Evolutionary conservation across 2,329 filamentous ascomycete genomes (phyloP).

Genomic region (Pseudogymnoascus sp.): DNA sequence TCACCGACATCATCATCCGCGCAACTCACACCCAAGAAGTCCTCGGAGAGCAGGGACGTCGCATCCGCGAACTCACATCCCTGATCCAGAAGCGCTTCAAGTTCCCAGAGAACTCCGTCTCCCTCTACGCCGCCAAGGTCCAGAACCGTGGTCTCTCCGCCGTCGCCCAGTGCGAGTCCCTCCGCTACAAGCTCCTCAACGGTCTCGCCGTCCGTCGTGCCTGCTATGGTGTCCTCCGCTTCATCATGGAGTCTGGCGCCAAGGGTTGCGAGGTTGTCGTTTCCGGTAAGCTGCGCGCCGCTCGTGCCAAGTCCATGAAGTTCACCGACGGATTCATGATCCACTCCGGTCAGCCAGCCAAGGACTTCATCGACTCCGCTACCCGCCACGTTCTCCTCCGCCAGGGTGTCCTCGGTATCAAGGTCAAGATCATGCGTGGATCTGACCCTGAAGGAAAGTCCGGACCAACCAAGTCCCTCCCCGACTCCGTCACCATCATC

Average conservation of each 20-base stretch:
- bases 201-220: constrained; percentile 96
- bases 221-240: constrained; percentile 99
- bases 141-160: constrained; percentile 99
- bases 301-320: constrained; percentile 99
- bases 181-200: constrained; percentile 99
- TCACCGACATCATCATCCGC: constrained; percentile 99
- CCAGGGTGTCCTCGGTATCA: constrained; percentile 99
- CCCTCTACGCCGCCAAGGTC: constrained; percentile 99
- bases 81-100: constrained; percentile 99
- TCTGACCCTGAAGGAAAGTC: constrained; percentile 99
- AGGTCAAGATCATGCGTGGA: constrained; percentile 99
- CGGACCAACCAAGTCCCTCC: constrained; percentile 92
- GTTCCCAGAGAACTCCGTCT: constrained; percentile 99
- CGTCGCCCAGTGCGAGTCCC: constrained; percentile 99
- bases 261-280: constrained; percentile 99
- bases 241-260: constrained; percentile 99
- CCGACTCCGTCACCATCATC: constrained; percentile 98
- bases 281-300: constrained; percentile 96
- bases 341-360: constrained; percentile 98
- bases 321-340: constrained; percentile 99
- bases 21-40: constrained; percentile 99
- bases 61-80: constrained; percentile 99
- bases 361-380: constrained; percentile 98
- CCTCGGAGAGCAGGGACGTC: constrained; percentile 98
- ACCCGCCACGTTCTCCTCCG: constrained; percentile 99